Base-by-base conservation (phyloP, 345 rosid genomes). In the Populus nigra region DNA sequence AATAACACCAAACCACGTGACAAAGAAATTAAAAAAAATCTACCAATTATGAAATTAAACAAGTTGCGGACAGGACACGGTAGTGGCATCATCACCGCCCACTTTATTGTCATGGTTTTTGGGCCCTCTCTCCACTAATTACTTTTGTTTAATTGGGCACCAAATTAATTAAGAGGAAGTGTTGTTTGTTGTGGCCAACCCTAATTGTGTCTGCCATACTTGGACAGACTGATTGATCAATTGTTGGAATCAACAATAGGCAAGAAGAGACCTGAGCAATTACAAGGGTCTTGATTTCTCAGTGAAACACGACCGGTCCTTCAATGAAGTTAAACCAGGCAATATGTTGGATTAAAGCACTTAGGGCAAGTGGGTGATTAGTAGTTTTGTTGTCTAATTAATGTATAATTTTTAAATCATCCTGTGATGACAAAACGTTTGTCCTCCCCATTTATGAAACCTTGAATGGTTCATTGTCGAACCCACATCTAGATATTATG, bases 191-290 rank as follows among this genome's bases (percentile, higher is more conserved):
- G 79, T 79, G 81, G 88, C 80, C 76, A 83, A 84, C 83, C 86
- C 86, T 86, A 84, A 88, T 85, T 85, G 69, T 88, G 93, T 87
- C 91, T 81, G 93, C 91, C 93, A 90, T 74, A 80, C 36, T 33
- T 22, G 29, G 65, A 78, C 72, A 73, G 59, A 71, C 80, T 69
- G 73, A 63, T 68, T 75, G 57, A 82, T 73, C n/a, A 59, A 68
- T 50, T 83, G 86, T 82, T 74, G 88, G 83, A 83, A 86, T 85
- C 86, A 83, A 77, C 45, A 6, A 68, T 5, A 72, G 83, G 81
- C 88, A 81, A 68, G 86, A 85, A 77, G 77, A 76, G 86, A 86
- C 76, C 25, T 27, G 27, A 69, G 84, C 89, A 75, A 80, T 73
- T 77, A 74, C 75, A 75, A 79, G 72, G 79, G 75, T 65, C 69